Evolutionary conservation across 2,329 filamentous ascomycete genomes (phyloP).

Genomic region (Diaporthe eres): DNA sequence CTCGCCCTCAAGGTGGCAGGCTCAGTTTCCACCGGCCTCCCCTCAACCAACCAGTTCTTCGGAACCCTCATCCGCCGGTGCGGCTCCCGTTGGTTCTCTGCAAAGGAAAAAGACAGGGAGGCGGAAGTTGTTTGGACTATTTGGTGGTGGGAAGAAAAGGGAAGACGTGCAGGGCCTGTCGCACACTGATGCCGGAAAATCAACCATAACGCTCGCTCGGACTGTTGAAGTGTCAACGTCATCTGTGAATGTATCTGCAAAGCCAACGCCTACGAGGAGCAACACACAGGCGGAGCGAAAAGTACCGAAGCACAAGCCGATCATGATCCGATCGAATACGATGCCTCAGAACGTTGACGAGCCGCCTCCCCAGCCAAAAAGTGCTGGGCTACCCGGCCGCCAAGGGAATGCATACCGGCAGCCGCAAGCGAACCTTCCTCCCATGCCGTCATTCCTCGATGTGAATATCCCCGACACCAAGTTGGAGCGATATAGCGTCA

Average conservation of each 20-base stretch:
- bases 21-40: constrained; percentile 42
- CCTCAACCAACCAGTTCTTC: constrained; percentile 39
- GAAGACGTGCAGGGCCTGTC: constrained; percentile 47
- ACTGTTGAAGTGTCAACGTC: constrained; percentile 23
- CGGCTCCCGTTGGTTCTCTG: constrained; percentile 40
- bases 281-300: constrained; percentile 53
- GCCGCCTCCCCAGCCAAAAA: constrained; percentile 33
- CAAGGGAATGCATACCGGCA: constrained; percentile 19
- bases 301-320: constrained; percentile 58
- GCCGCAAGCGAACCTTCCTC: constrained; percentile 32
- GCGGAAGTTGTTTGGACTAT: constrained; percentile 72
- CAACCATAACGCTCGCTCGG: constrained; percentile 42
- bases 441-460: constrained; percentile 67
- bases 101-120: constrained; percentile 66
- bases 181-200: constrained; percentile 43
- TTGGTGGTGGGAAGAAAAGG: constrained; percentile 58
- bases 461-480: constrained; percentile 85
- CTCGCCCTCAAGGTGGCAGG: constrained; percentile 48
- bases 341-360: constrained; percentile 49
- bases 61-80: constrained; percentile 27
- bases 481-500: constrained; percentile 92
- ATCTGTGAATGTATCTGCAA: constrained; percentile 33
- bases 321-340: constrained; percentile 59
- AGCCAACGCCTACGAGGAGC: constrained; percentile 51
- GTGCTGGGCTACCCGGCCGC: constrained; percentile 36